These are phyloP conservation scores for Leccinum subrobustum DNA, from an alignment of 1,284 basidiomycete genomes.

Conservation along the genomic window DNA sequence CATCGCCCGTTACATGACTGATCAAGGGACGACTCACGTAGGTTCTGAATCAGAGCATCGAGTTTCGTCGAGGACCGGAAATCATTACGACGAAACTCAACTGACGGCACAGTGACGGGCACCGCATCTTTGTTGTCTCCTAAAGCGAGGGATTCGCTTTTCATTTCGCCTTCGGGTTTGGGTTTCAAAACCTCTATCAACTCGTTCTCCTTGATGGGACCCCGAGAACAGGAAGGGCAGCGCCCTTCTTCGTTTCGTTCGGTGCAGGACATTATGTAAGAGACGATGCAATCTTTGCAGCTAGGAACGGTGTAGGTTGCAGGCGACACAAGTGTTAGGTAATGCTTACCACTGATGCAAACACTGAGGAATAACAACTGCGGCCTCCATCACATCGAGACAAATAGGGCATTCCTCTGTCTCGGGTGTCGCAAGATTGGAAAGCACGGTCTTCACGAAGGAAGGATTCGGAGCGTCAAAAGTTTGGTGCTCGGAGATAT, in stretches of 20 bases:
- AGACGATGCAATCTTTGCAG: slow-evolving; percentile 82
- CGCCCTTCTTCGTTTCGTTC: slow-evolving; percentile 64
- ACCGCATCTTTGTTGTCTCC: not conserved
- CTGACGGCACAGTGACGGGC: slow-evolving; percentile 37
- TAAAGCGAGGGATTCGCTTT: not conserved
- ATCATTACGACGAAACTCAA: slow-evolving; percentile 74
- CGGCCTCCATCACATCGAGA: slow-evolving; percentile 68
- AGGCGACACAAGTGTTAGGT: not conserved
- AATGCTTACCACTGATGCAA: slow-evolving; percentile 69
- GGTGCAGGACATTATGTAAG: slow-evolving; percentile 62
- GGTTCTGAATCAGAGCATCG: slow-evolving; percentile 66
- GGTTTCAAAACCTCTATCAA: slow-evolving; percentile 62
- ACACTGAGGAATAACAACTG: slow-evolving; percentile 74
- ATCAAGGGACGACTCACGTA: slow-evolving; percentile 45
- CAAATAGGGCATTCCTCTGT: slow-evolving; percentile 80
- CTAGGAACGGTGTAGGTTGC: slow-evolving; percentile 37
- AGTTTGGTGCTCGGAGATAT: slow-evolving; percentile 50
- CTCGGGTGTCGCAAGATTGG: slow-evolving; percentile 45
- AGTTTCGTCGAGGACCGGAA: slow-evolving; percentile 89
- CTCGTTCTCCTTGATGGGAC: slow-evolving; percentile 68
- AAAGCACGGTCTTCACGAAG: slow-evolving; percentile 67
- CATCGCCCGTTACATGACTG: not conserved
- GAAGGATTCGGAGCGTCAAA: slow-evolving; percentile 36
- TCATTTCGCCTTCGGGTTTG: slow-evolving; percentile 25
- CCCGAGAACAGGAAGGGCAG: slow-evolving; percentile 70